Conservation (phyloP, 495 filamentous ascomycete genomes). For the Hypoxylon fragiforme region DNA sequence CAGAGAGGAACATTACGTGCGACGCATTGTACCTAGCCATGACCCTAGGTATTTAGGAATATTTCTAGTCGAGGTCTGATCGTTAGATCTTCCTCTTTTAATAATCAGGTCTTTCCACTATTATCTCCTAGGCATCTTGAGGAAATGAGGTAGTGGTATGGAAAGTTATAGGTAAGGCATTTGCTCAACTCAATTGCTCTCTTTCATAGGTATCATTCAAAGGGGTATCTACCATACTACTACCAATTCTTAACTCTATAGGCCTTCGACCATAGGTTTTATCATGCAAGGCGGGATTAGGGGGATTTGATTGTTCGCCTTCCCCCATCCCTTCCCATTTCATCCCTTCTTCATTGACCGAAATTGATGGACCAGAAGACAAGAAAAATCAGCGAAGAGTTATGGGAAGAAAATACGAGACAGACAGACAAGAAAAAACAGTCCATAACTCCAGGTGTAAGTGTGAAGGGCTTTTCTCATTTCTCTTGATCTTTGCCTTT, state of each 20-base stretch:
- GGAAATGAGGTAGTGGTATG: no score
- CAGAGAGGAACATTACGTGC: no score
- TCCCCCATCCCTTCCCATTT: constrained; percentile 13
- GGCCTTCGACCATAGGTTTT: background rate
- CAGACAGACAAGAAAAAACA: constrained; percentile 6
- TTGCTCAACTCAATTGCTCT: constrained; percentile 16
- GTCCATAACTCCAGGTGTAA: constrained; percentile 29
- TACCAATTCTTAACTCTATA: no score
- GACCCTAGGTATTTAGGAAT: no score
- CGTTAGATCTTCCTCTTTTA: no score
- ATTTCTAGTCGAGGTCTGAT: no score
- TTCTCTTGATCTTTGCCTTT: constrained; percentile 5
- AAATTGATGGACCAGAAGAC: background rate
- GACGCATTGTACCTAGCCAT: no score
- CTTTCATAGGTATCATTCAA: constrained; percentile 31
- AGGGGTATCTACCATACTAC: constrained; percentile 46
- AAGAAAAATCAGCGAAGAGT: background rate
- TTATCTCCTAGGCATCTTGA: no score
- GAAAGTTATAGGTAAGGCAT: no score
- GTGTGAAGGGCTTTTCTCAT: constrained; percentile 17
- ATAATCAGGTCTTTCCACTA: no score
- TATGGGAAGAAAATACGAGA: constrained; percentile 5
- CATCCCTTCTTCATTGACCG: background rate
- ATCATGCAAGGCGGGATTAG: constrained; percentile 3
- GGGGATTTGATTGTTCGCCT: no score